Conservation (phyloP, 1,284 basidiomycete genomes). For the Ganoderma resinaceum region DNA sequence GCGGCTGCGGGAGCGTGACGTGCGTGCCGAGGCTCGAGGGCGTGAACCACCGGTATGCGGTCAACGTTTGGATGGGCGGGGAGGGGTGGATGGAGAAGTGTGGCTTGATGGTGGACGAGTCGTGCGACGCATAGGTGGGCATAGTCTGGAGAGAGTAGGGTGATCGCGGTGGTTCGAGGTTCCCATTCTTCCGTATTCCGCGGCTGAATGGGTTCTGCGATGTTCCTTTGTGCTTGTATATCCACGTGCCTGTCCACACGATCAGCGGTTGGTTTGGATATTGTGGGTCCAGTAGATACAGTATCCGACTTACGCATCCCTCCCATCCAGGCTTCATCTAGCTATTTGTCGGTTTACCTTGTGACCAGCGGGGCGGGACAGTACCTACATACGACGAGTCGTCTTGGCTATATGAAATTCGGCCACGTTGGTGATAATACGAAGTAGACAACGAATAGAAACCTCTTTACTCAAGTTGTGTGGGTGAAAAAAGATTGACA, state of each 20-base stretch:
- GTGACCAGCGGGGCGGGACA: no score
- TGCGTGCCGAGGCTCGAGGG: slow-evolving; percentile 80
- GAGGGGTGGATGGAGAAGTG: slow-evolving; percentile 17
- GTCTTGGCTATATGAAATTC: no score
- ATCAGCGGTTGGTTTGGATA: no score
- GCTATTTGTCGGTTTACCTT: no score
- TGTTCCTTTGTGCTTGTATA: slow-evolving; percentile 51
- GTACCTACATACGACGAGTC: no score
- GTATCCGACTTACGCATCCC: no score
- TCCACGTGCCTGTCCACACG: no score
- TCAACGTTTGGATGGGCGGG: slow-evolving; percentile 58
- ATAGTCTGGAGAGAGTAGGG: no score
- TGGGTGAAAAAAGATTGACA: slow-evolving; percentile 17
- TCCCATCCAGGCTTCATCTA: no score
- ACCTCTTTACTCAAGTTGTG: background rate
- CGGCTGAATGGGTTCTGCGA: slow-evolving; percentile 56
- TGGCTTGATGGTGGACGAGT: slow-evolving; percentile 46
- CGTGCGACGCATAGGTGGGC: slow-evolving; percentile 48
- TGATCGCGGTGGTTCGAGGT: no score
- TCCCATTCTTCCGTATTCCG: background rate
- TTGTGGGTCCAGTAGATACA: no score
- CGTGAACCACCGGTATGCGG: slow-evolving; percentile 84
- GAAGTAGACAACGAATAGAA: background rate
- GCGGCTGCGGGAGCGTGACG: slow-evolving; percentile 75
- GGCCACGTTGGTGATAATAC: background rate